Evolutionary conservation across 2,329 filamentous ascomycete species (phyloP).

Genomic region (Penicillium sp.): DNA sequence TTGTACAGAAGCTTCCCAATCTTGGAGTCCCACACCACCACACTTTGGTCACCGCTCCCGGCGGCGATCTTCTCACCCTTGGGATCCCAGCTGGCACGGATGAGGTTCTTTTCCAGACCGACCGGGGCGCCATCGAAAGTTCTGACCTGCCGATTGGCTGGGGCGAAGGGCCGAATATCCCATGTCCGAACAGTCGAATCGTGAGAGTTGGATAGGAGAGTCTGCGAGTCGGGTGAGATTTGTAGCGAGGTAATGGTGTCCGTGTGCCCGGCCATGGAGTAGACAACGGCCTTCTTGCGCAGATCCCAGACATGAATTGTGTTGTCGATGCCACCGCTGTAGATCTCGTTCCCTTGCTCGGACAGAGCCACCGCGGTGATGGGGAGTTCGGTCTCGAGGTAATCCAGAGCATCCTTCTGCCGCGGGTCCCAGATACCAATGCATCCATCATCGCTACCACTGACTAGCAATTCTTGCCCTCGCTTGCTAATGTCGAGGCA

Average conservation of each 20-base stretch:
- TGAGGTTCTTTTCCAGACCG: slow-evolving; percentile 86
- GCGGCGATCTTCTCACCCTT: slow-evolving; percentile 82
- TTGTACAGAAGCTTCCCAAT: slow-evolving; percentile 92
- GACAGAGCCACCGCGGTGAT: slow-evolving; percentile 88
- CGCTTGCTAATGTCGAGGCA: slow-evolving; percentile 80
- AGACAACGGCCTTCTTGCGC: slow-evolving; percentile 81
- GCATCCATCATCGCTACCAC: slow-evolving; percentile 86
- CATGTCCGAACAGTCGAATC: slow-evolving; percentile 91
- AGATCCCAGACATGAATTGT: slow-evolving; percentile 97
- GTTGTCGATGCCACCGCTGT: slow-evolving; percentile 91
- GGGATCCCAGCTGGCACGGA: slow-evolving; percentile 83
- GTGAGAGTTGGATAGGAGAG: slow-evolving; percentile 84
- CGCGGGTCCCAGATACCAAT: slow-evolving; percentile 96
- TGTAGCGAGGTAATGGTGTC: slow-evolving; percentile 88
- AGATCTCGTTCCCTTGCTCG: slow-evolving; percentile 92
- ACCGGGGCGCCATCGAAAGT: slow-evolving; percentile 89
- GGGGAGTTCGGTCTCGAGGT: slow-evolving; percentile 85
- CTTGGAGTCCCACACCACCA: slow-evolving; percentile 83
- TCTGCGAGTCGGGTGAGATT: slow-evolving; percentile 90
- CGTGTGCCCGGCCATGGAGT: slow-evolving; percentile 81
- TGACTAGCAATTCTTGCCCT: slow-evolving; percentile 85
- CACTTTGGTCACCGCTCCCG: slow-evolving; percentile 84
- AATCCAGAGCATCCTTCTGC: slow-evolving; percentile 80
- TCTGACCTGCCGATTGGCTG: slow-evolving; percentile 74
- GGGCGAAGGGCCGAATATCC: slow-evolving; percentile 94